Evolutionary conservation across 2,329 filamentous ascomycete genomes (phyloP).

Genomic region (Xylariaceae sp.): DNA sequence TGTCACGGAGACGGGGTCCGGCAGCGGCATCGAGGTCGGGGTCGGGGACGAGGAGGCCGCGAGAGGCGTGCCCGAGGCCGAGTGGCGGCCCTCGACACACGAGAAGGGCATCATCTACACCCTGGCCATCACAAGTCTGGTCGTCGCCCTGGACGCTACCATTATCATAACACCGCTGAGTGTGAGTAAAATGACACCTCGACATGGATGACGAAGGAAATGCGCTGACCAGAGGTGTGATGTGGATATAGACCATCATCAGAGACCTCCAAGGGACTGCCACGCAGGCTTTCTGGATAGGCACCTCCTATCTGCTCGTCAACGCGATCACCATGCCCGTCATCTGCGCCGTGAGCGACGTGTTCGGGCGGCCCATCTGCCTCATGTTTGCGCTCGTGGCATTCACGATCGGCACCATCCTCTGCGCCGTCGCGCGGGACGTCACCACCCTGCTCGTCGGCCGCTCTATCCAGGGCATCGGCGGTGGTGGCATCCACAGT

Average conservation of each 20-base stretch:
- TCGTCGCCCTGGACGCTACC: conserved; percentile 24
- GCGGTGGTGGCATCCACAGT: conserved; percentile 38
- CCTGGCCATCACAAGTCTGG: conserved; percentile 19
- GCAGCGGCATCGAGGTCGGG: background rate
- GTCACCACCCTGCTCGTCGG: conserved; percentile 34
- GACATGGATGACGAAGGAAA: no score
- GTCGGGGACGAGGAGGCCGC: conserved; percentile 12
- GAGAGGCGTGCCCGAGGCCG: conserved; percentile 2
- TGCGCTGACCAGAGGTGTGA: conserved; percentile 3
- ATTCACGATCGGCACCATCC: conserved; percentile 39
- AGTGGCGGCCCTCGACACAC: conserved; percentile 22
- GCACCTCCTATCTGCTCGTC: conserved; percentile 28
- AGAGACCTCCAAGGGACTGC: conserved; percentile 18
- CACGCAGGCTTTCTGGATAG: conserved; percentile 27
- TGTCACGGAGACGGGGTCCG: no score
- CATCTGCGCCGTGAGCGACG: conserved; percentile 30
- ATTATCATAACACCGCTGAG: conserved; percentile 21
- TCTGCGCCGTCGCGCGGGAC: conserved; percentile 32
- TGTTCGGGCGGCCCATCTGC: conserved; percentile 33
- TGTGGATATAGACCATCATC: conserved; percentile 17
- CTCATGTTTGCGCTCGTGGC: conserved; percentile 32
- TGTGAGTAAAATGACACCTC: conserved; percentile 6
- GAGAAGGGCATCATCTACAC: conserved; percentile 25
- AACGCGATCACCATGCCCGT: conserved; percentile 27
- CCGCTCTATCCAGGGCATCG: conserved; percentile 36